Evolutionary conservation across 768 basidiomycete genomes (phyloP), one percentile per base, ranked within the genome.

Genomic region (Russula lepida): DNA sequence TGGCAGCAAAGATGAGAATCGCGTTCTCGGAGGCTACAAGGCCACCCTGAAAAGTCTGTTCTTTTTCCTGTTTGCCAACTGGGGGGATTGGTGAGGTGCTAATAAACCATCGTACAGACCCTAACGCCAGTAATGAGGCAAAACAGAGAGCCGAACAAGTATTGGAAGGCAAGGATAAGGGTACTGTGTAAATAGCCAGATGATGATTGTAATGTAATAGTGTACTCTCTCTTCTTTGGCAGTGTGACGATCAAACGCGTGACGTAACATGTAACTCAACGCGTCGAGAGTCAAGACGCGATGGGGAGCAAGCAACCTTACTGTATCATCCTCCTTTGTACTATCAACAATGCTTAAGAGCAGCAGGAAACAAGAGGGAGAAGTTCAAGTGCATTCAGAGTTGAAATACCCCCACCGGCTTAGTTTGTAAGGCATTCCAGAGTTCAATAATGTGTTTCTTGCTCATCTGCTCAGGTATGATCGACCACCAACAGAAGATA

Each of bases 401-500:
- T 71, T 75, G 39, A 76, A 71, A 60, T 89, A 90, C 69, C 85
- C 86, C 1, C 76, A 81, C 71, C 75, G 85, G 49, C 78, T 94
- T 28, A 95, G 89, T 76, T 92, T 95, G 92, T 94, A 30, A 53
- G 62, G 39, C 56, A 19, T 6, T 15, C 4, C 23, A 37, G 19
- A 35, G 30, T 19, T 58, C 21, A 35, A 27, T 8, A 15, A 12
- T 44, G 17, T 12, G 25, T 23, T 43, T 43, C 28, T 44, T 60
- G 44, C 41, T 47, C 19, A 60, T 23, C 17, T 32, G 8, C 7
- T 37, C 56, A 97, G 94, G 73, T 98, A 99, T 69, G 88, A 95
- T 67, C 75, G 70, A 19, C 91, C 95, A 23, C 97, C 97, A 21
- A 72, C 80, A 17, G 86, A 85, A 58, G 93, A 98, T 68, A 86